Evolutionary conservation across 306 rosid species (phyloP).

Genomic region (Astragalus membranaceus): DNA sequence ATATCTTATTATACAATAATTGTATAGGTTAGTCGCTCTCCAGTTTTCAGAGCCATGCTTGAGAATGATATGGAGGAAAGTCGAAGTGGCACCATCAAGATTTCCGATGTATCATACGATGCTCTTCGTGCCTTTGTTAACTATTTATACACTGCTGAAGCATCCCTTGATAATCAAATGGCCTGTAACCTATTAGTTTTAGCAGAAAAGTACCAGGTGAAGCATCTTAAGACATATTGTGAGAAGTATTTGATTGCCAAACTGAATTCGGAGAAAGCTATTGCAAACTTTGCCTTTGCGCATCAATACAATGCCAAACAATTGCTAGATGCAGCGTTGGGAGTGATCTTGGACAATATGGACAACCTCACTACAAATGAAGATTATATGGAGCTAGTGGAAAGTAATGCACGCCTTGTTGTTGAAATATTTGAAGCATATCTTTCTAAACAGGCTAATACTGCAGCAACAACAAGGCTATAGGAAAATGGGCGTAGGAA

Average conservation of each 20-base stretch:
- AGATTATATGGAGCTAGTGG: constrained; percentile 60
- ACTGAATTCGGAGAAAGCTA: constrained; percentile 63
- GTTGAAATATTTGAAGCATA: constrained; percentile 78
- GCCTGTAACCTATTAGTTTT: constrained; percentile 58
- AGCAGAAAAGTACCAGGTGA: constrained; percentile 76
- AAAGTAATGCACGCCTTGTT: constrained; percentile 61
- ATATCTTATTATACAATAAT: neutral
- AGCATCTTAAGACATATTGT: constrained; percentile 66
- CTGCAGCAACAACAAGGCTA: constrained; percentile 35
- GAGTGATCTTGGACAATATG: constrained; percentile 58
- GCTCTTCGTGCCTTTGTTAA: constrained; percentile 67
- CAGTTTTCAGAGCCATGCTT: constrained; percentile 80
- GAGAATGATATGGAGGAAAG: constrained; percentile 85
- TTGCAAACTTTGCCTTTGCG: constrained; percentile 54
- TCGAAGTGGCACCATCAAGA: constrained; percentile 71
- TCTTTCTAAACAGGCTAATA: constrained; percentile 57
- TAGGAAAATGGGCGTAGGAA: neutral
- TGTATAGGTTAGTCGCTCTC: constrained; percentile 67
- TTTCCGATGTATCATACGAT: constrained; percentile 61
- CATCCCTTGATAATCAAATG: constrained; percentile 62
- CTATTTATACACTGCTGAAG: constrained; percentile 74
- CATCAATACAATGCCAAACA: constrained; percentile 63
- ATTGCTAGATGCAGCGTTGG: constrained; percentile 56
- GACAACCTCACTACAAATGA: constrained; percentile 45
- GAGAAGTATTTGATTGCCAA: constrained; percentile 58